A percentile compares a stretch with the other conserved stretches of the same genome.
Evolutionary conservation across 257 asterid species (phyloP).

Genomic region (Galeopsis tetrahit): DNA sequence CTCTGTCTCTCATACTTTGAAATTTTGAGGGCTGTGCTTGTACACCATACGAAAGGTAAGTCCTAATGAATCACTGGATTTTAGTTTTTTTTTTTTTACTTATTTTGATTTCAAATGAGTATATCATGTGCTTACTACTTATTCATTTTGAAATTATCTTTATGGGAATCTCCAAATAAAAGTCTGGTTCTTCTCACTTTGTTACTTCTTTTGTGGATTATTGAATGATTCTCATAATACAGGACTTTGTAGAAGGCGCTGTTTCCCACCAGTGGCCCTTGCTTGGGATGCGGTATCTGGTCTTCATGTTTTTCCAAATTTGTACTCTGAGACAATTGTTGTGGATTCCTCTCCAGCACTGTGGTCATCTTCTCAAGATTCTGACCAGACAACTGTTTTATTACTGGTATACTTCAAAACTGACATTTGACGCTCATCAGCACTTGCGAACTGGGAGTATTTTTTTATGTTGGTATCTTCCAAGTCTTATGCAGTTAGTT

Average conservation of each 20-base stretch:
- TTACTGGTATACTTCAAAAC: conserved; percentile 62
- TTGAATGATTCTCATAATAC: conserved; percentile 43
- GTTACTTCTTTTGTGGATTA: conserved; percentile 31
- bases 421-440: conserved; percentile 10
- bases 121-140: conserved; percentile 14
- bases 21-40: conserved; percentile 3
- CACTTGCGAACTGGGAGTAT: conserved; percentile 23
- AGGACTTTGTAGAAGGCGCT: conserved; percentile 90
- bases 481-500: conserved; percentile 7
- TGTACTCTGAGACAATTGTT: conserved; percentile 73
- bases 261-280: conserved; percentile 98
- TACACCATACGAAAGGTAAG: conserved; percentile 13
- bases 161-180: conserved; percentile 14
- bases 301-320: conserved; percentile 87
- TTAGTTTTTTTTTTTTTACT: background rate
- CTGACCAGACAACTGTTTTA: conserved; percentile 75
- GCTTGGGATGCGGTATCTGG: conserved; percentile 98
- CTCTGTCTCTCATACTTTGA: conserved; percentile 11
- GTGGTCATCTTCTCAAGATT: conserved; percentile 71
- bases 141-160: background rate
- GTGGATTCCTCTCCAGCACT: conserved; percentile 96
- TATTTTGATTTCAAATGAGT: background rate
- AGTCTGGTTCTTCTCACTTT: conserved; percentile 18
- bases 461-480: conserved; percentile 20
- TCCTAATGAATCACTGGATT: conserved; percentile 6